Evolutionary conservation across 1,139 yeast species (phyloP), one percentile per base, ranked within the genome.

Genomic region (Taphrina betulina): DNA sequence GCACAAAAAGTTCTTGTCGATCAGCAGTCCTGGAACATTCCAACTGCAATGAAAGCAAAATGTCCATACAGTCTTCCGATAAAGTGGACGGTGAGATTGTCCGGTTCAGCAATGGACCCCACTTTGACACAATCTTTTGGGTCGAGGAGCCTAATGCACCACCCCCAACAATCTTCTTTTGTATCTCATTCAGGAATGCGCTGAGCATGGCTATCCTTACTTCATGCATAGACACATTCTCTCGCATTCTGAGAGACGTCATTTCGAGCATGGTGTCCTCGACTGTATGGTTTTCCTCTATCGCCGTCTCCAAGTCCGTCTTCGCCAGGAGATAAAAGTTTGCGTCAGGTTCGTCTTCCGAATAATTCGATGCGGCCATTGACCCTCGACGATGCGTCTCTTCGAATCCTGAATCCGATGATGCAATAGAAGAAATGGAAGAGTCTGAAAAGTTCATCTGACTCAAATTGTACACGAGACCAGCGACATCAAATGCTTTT

Each of bases 171-270:
- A 53, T 20, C 10, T 24, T 20, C 28, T 34, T 34, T n/a, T 43
- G 33, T 2, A 35, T 22, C 12, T 34, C 31, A 24, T 37, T 19
- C 45, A 88, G 66, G 65, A 92, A 75, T 0, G 96, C 94, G 45
- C 77, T 76, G 35, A 82, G 75, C 0, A 96, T 88, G 4, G 95
- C 95, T 35, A 74, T 71, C 67, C 97, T 80, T 12, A 92, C 96
- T 67, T 90, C 96, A 66, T 87, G 95, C 69, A 92, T 92, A 0
- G 94, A 79, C 12, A 89, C 97, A 68, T 92, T 89, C 92, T 90
- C 85, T 63, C 96, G 86, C 98, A 94, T 92, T 71, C 97, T 80
- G 66, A 94, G 76, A 0, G 98, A 92, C 68, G 90, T 90, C 66
- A 92, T 78, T 71, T 92, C 98, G 62, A 94, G 74, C 63, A 88